These are phyloP conservation scores for Chrysanthemum seticuspe DNA, from an alignment of 129 eudicot species.

Conservation along the genomic window DNA sequence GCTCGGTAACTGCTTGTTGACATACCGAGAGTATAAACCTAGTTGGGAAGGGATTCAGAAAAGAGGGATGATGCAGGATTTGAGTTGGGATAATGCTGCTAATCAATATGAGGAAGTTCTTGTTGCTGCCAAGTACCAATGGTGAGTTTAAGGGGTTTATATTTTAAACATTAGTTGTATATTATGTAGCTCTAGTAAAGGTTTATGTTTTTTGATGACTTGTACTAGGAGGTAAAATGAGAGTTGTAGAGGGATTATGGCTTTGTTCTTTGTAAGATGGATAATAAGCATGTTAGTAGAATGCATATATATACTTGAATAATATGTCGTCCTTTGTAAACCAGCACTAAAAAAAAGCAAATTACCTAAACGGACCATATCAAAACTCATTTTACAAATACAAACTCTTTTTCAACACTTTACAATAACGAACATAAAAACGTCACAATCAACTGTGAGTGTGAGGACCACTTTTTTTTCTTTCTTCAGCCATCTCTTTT, in stretches of 20 bases:
- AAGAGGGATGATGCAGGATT: constrained; percentile 74
- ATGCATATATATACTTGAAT: not conserved
- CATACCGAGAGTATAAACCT: constrained; percentile 60
- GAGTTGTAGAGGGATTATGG: not conserved
- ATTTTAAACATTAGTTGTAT: constrained; percentile 7
- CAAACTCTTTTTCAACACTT: no score
- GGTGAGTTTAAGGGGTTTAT: constrained; percentile 37
- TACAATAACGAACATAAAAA: no score
- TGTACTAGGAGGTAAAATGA: constrained; percentile 18
- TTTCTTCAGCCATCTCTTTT: no score
- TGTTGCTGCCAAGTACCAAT: constrained; percentile 80
- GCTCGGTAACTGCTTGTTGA: constrained; percentile 72
- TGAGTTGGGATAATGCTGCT: constrained; percentile 88
- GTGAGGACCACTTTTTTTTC: no score
- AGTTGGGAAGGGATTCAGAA: constrained; percentile 85
- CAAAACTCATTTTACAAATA: no score
- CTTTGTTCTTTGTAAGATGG: not conserved
- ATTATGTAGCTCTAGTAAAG: constrained; percentile 4
- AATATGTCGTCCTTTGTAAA: not conserved
- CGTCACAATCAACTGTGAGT: no score
- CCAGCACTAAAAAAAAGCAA: not conserved
- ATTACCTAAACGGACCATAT: no score
- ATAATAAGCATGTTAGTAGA: not conserved
- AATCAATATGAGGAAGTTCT: constrained; percentile 73
- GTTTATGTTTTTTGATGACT: constrained; percentile 4